phyloP scores from a whole-genome alignment of 768 basidiomycete species.

The Wakefieldia striispora region DNA sequence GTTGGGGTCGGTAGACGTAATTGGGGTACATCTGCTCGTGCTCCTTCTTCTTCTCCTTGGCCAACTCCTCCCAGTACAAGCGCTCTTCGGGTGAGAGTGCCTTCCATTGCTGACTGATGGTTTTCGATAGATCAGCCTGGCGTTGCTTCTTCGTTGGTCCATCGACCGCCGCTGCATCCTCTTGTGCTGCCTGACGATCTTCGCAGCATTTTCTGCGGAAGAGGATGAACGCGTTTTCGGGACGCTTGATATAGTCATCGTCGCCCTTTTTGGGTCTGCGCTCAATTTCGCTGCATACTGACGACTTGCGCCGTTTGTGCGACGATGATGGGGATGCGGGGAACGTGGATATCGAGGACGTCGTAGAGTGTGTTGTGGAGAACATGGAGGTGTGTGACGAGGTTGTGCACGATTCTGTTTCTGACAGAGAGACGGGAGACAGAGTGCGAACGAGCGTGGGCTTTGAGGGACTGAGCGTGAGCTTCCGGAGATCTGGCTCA shows the following conservation, averaged over 20 bases:
- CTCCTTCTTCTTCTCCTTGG: slow-evolving; percentile 79
- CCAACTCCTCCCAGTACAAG: slow-evolving; percentile 70
- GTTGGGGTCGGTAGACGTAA: slow-evolving; percentile 78
- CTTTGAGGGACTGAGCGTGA: slow-evolving; percentile 44
- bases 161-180: slow-evolving; percentile 38
- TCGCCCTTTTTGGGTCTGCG: slow-evolving; percentile 62
- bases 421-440: slow-evolving; percentile 38
- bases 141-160: slow-evolving; percentile 67
- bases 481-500: slow-evolving; percentile 60
- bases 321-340: slow-evolving; percentile 33
- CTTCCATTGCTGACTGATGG: slow-evolving; percentile 82
- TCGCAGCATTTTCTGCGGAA: slow-evolving; percentile 80
- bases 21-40: slow-evolving; percentile 72
- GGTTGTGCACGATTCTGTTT: slow-evolving; percentile 20
- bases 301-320: slow-evolving; percentile 54
- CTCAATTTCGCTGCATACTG: slow-evolving; percentile 46
- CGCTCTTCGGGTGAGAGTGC: slow-evolving; percentile 61
- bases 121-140: slow-evolving; percentile 77
- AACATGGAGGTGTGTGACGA: slow-evolving; percentile 43
- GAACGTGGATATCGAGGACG: slow-evolving; percentile 31
- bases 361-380: slow-evolving; percentile 37
- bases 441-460: slow-evolving; percentile 38
- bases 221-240: slow-evolving; percentile 82
- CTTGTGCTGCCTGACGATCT: slow-evolving; percentile 57
- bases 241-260: slow-evolving; percentile 81